Conservation (phyloP, 176 grass and related monocot species). For the Canna indica region DNA sequence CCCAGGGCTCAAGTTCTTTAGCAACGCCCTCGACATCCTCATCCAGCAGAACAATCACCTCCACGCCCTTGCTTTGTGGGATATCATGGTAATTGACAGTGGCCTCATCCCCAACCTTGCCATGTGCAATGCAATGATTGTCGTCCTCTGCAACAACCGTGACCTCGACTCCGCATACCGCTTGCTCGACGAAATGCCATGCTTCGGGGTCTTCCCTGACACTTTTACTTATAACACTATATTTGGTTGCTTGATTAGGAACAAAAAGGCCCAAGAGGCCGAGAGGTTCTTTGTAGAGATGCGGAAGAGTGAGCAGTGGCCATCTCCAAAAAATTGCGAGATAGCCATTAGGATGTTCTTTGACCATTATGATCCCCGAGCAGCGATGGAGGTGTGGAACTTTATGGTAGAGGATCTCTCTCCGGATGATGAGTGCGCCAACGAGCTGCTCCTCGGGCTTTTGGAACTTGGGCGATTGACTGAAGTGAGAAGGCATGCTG, state of each 20-base stretch:
- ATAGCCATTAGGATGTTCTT: constrained; percentile 58
- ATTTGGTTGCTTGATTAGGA: constrained; percentile 54
- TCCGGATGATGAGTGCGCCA: constrained; percentile 44
- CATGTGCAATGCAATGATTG: constrained; percentile 59
- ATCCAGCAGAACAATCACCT: constrained; percentile 24
- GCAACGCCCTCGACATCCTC: constrained; percentile 29
- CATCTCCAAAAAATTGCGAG: constrained; percentile 42
- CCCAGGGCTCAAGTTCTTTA: constrained; percentile 58
- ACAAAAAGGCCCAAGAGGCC: constrained; percentile 40
- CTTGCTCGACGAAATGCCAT: constrained; percentile 75
- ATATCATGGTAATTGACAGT: constrained; percentile 50
- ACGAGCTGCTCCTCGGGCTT: constrained; percentile 51
- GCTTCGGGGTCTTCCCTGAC: constrained; percentile 58
- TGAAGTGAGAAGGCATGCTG: constrained; percentile 36
- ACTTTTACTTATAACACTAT: constrained; percentile 53
- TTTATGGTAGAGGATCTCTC: constrained; percentile 44
- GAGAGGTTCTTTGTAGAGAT: constrained; percentile 62
- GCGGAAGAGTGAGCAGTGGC: constrained; percentile 77
- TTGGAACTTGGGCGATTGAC: constrained; percentile 37
- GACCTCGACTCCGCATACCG: constrained; percentile 29
- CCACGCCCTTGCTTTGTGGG: constrained; percentile 35
- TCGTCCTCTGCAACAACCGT: constrained; percentile 34
- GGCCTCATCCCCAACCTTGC: constrained; percentile 38
- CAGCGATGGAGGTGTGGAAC: constrained; percentile 50
- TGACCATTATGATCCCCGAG: constrained; percentile 51